Conservation (phyloP, 2,329 filamentous ascomycete species). For the Celoporthe dispersa region DNA sequence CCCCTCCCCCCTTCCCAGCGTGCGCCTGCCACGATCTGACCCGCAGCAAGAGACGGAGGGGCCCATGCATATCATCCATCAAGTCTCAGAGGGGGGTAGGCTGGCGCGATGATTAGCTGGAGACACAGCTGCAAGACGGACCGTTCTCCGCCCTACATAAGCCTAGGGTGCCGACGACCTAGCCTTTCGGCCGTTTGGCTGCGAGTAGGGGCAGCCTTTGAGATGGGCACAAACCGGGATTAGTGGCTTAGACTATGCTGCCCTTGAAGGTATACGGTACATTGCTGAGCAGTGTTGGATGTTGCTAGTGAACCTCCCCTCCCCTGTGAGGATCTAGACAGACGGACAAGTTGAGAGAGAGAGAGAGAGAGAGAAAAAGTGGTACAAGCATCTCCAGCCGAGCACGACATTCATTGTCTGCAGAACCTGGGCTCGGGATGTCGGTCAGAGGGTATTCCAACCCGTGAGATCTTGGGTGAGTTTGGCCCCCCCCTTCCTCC, state of each 20-base stretch:
- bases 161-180: slow-evolving; percentile 17
- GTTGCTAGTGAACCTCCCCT: background rate
- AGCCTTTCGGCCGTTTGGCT: slow-evolving; percentile 20
- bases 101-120: slow-evolving; percentile 34
- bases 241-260: slow-evolving; percentile 21
- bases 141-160: slow-evolving; percentile 44
- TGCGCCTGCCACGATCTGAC: slow-evolving; percentile 23
- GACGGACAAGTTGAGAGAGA: too few relatives aligned
- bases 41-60: slow-evolving; percentile 14
- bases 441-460: background rate
- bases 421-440: background rate
- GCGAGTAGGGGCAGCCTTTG: slow-evolving; percentile 8
- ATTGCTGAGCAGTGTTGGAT: background rate
- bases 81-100: slow-evolving; percentile 5
- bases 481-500: too few relatives aligned
- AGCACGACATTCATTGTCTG: slow-evolving; percentile 9
- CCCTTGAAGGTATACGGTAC: slow-evolving; percentile 15
- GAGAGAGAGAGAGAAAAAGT: background rate
- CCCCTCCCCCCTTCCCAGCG: background rate
- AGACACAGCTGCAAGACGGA: slow-evolving; percentile 41
- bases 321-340: too few relatives aligned
- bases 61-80: slow-evolving; percentile 27
- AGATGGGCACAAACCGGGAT: slow-evolving; percentile 10
- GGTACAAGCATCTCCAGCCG: background rate
- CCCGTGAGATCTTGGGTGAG: background rate